These are phyloP conservation scores for Hypoxylon sp. DNA, from an alignment of 2,329 filamentous ascomycete genomes.

Conservation along the genomic window DNA sequence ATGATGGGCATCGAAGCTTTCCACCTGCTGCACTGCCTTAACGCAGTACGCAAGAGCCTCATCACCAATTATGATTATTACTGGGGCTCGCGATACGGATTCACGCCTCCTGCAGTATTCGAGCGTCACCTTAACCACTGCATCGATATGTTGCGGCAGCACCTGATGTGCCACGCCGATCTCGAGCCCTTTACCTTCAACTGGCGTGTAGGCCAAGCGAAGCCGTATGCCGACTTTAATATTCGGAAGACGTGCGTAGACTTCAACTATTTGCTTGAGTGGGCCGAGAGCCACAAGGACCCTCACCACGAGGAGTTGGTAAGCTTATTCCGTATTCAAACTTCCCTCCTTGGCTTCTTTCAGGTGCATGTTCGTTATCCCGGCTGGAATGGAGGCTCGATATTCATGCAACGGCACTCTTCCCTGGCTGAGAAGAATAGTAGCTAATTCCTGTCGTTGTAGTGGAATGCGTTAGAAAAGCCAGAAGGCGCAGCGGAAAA, in stretches of 20 bases:
- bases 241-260: slow-evolving; percentile 17
- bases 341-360: not conserved
- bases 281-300: slow-evolving; percentile 15
- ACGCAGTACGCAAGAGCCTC: slow-evolving; percentile 11
- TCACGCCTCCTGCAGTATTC: slow-evolving; percentile 8
- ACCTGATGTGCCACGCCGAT: slow-evolving; percentile 17
- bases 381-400: not conserved
- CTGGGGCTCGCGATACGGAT: slow-evolving; percentile 12
- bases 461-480: slow-evolving; percentile 9
- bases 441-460: slow-evolving; percentile 2
- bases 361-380: not conserved
- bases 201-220: slow-evolving; percentile 9
- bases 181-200: slow-evolving; percentile 18
- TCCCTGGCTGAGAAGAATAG: not conserved
- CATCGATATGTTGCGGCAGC: slow-evolving; percentile 16
- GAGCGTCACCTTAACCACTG: slow-evolving; percentile 19
- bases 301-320: slow-evolving; percentile 8
- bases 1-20: slow-evolving; percentile 20
- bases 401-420: not conserved
- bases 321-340: not conserved
- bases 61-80: slow-evolving; percentile 15
- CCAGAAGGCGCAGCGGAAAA: slow-evolving; percentile 9
- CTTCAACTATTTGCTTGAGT: slow-evolving; percentile 17
- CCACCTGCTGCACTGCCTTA: slow-evolving; percentile 10
- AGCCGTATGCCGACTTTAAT: slow-evolving; percentile 17